Base-by-base conservation (phyloP, 2,329 filamentous ascomycete genomes). In the Cladosporium cucumerinum region DNA sequence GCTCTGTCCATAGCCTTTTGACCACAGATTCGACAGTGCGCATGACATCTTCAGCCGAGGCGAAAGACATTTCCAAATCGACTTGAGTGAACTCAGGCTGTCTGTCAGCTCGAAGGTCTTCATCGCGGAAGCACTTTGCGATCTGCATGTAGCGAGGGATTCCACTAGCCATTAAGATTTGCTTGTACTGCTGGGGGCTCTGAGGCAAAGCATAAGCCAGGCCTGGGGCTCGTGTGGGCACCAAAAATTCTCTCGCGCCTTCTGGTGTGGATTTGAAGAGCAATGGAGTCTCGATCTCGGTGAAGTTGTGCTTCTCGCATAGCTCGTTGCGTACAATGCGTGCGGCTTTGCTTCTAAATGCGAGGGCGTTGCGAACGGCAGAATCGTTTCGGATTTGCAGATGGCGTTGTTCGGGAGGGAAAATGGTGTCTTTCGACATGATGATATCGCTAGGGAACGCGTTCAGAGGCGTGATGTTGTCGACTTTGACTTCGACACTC, bases 181-280 rank as follows among this genome's bases (percentile, higher is more conserved):
- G 95, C 79, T 99, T 99, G 76, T 98, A 99, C 77, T 99, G 95
- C 76, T 99, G 95, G 0, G 95, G 95, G 69, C 94, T 98, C 76
- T 99, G 96, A 0, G 93, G 93, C 23, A 99, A 81, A 10, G 95
- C 95, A 77, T 98, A 99, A 3, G 92, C 93, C 66, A 88, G 81
- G 0, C 92, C 92, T 1, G 83, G 84, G 39, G 84, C 85, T 30
- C 95, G 84, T 0, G 93, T 96, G 0, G 95, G 95, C 5, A 99
- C 94, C 6, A 99, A 78, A 68, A 99, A 99, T 76, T 99, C 95
- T 57, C 94, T 85, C 1, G 95, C 96, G 0, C 95, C 95, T 79
- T 99, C 95, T 0, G 95, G 92, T 0, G 95, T 99, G 0, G 95
- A 97, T 77, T 98, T 99, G 85, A 99, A 99, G 0, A 99, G 84